Evolutionary conservation across 2,329 filamentous ascomycete genomes (phyloP).

Genomic region (Neofusicoccum ribis): DNA sequence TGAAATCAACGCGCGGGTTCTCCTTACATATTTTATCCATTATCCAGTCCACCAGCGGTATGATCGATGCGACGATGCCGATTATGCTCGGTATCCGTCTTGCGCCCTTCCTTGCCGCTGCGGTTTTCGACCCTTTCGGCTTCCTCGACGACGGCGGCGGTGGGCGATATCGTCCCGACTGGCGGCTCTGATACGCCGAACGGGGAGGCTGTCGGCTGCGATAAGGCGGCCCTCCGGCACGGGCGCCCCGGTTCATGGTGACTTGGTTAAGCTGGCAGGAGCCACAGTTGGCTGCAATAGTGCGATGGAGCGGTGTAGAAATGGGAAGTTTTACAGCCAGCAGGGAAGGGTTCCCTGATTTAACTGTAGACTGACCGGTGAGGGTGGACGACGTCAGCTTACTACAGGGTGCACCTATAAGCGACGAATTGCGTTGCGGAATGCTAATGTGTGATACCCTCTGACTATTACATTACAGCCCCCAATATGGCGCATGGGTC

Average conservation of each 20-base stretch:
- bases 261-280: not conserved
- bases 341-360: not conserved
- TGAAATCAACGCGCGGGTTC: not conserved
- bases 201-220: not conserved
- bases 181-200: not conserved
- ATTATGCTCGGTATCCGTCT: not conserved
- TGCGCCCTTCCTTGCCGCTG: not conserved
- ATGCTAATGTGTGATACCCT: no score
- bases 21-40: not conserved
- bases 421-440: not conserved
- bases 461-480: no score
- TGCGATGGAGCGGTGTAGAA: not conserved
- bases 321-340: not conserved
- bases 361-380: not conserved
- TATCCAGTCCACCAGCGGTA: not conserved
- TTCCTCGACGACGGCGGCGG: not conserved
- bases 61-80: not conserved
- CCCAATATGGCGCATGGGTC: no score
- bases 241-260: not conserved
- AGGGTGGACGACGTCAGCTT: not conserved
- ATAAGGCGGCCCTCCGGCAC: not conserved
- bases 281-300: not conserved
- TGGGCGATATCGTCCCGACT: not conserved
- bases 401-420: not conserved
- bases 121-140: not conserved